Evolutionary conservation across 345 rosid genomes (phyloP).

Genomic region (Theobroma cacao): DNA sequence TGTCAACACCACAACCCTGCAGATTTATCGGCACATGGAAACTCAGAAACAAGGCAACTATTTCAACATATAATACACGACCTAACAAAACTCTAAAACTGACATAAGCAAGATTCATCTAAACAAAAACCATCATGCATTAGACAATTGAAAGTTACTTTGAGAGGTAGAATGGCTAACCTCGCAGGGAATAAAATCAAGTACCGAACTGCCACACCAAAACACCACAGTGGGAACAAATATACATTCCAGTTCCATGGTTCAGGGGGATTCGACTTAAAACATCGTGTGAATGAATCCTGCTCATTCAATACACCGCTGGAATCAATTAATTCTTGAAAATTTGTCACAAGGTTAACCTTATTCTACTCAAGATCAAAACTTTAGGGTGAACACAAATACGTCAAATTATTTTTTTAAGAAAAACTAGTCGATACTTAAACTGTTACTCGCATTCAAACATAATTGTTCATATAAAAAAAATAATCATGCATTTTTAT

Average conservation of each 20-base stretch:
- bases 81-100: neutral
- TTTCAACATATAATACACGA: slow-evolving; percentile 1
- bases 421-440: neutral
- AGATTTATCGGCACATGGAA: slow-evolving; percentile 13
- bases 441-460: neutral
- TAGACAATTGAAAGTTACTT: neutral
- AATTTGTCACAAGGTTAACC: neutral
- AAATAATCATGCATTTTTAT: neutral
- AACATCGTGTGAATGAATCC: slow-evolving; percentile 94
- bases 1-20: slow-evolving; percentile 74
- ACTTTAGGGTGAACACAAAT: neutral
- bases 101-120: neutral
- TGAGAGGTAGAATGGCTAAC: slow-evolving; percentile 32
- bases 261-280: slow-evolving; percentile 90
- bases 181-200: slow-evolving; percentile 81
- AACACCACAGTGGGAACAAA: slow-evolving; percentile 91
- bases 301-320: slow-evolving; percentile 24
- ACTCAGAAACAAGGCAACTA: neutral
- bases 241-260: slow-evolving; percentile 98
- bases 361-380: neutral
- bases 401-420: neutral
- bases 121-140: slow-evolving; percentile 4
- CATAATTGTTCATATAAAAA: neutral
- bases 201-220: slow-evolving; percentile 78
- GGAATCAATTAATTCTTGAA: neutral